Conservation (phyloP, 2,329 filamentous ascomycete genomes). For the Clonostachys sp. region DNA sequence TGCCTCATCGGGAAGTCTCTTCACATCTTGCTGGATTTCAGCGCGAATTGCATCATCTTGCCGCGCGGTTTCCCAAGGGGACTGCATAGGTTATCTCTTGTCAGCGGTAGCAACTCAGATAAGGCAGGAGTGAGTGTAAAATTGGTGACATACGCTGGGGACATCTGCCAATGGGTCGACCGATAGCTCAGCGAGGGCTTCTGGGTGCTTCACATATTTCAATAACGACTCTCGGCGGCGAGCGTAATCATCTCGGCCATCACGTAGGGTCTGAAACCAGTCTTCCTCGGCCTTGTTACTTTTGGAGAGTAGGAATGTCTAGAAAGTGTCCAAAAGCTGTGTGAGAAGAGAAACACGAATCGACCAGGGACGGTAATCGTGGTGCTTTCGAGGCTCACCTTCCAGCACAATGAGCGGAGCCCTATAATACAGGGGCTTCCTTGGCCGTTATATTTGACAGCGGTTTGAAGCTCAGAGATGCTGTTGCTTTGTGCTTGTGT, state of each 20-base stretch:
- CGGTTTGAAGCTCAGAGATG: constrained; percentile 57
- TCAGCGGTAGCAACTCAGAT: neutral
- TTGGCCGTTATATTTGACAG: constrained; percentile 56
- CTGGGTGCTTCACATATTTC: constrained; percentile 77
- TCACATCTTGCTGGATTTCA: constrained; percentile 93
- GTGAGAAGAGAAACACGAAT: neutral
- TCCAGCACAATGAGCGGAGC: constrained; percentile 88
- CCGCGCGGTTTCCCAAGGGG: constrained; percentile 84
- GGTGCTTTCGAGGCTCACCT: constrained; percentile 43
- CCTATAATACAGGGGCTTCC: constrained; percentile 64
- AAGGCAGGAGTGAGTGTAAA: neutral
- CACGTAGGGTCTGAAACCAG: constrained; percentile 66
- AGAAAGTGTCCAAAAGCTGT: neutral
- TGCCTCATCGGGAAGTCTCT: constrained; percentile 84
- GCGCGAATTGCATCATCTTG: constrained; percentile 78
- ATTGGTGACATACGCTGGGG: constrained; percentile 36
- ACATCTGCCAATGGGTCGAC: constrained; percentile 87
- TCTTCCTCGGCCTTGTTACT: constrained; percentile 48
- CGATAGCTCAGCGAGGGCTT: constrained; percentile 66
- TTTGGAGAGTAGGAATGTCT: constrained; percentile 80
- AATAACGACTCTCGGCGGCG: constrained; percentile 71
- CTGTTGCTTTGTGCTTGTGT: constrained; percentile 54
- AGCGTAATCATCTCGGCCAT: constrained; percentile 70
- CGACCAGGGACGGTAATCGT: neutral
- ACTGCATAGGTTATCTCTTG: constrained; percentile 41